A percentile compares a stretch with the other conserved stretches of the same genome.
Evolutionary conservation across 2,329 filamentous ascomycete species (phyloP).

Genomic region (Alternaria solani): DNA sequence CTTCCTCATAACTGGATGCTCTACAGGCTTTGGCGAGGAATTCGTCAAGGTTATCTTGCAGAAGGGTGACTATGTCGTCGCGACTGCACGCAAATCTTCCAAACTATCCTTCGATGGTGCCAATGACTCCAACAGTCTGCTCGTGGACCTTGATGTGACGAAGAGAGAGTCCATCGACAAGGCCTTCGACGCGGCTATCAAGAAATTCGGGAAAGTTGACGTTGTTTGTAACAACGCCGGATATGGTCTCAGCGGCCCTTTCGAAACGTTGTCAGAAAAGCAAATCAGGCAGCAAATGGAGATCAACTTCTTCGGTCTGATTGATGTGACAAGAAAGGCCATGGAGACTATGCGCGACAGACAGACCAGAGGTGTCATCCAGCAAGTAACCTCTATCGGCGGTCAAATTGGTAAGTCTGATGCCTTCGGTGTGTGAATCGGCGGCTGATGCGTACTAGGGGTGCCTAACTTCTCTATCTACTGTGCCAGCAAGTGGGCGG

Average conservation of each 20-base stretch:
- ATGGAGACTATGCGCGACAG: conserved; percentile 56
- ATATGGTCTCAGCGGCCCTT: conserved; percentile 62
- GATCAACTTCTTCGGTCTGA: conserved; percentile 66
- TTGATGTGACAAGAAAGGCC: conserved; percentile 61
- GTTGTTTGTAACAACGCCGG: conserved; percentile 70
- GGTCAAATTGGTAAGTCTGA: conserved; percentile 51
- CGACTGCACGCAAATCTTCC: conserved; percentile 57
- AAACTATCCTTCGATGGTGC: conserved; percentile 51
- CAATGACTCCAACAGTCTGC: conserved; percentile 58
- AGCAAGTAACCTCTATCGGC: conserved; percentile 65
- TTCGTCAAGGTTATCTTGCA: conserved; percentile 54
- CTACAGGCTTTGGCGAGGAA: conserved; percentile 57
- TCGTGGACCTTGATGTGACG: conserved; percentile 63
- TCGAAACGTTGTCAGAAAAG: conserved; percentile 61
- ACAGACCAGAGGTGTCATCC: conserved; percentile 62
- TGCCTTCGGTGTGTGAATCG: neutral
- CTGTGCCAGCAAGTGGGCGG: conserved; percentile 56
- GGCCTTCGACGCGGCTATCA: conserved; percentile 55
- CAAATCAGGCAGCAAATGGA: conserved; percentile 64
- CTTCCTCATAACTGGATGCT: conserved; percentile 59
- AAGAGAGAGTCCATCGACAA: conserved; percentile 54
- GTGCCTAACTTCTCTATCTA: conserved; percentile 53
- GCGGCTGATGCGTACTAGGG: conserved; percentile 22
- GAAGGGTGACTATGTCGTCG: conserved; percentile 56
- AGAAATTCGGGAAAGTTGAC: conserved; percentile 65